These are phyloP conservation scores for Pseudogymnoascus sp. DNA, from an alignment of 2,329 filamentous ascomycete genomes.

Conservation along the genomic window DNA sequence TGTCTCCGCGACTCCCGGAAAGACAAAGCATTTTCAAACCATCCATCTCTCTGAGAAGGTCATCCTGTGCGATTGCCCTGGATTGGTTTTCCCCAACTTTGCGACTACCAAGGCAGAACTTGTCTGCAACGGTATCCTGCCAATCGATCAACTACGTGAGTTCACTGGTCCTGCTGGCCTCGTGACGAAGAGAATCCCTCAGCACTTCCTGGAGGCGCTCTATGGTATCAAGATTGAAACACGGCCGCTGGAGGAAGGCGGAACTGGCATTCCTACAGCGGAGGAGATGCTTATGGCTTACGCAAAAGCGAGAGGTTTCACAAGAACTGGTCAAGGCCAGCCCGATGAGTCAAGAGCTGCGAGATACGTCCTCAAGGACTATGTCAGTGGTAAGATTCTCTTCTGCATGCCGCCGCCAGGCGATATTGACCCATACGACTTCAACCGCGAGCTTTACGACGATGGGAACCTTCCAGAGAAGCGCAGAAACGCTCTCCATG, in stretches of 20 bases:
- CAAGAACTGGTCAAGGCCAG: conserved; percentile 80
- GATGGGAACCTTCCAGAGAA: conserved; percentile 74
- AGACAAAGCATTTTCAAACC: conserved; percentile 99
- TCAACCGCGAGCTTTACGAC: conserved; percentile 89
- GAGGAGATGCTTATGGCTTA: conserved; percentile 82
- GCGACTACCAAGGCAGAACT: conserved; percentile 94
- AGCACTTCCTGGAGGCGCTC: conserved; percentile 80
- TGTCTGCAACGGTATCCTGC: conserved; percentile 88
- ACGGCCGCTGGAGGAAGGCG: conserved; percentile 81
- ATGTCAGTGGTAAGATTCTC: conserved; percentile 90
- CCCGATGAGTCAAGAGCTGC: conserved; percentile 92
- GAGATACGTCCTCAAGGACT: conserved; percentile 88
- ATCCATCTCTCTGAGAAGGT: conserved; percentile 88
- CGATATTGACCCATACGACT: conserved; percentile 64
- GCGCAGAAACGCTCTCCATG: conserved; percentile 59
- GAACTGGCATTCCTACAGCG: conserved; percentile 77
- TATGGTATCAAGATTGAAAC: conserved; percentile 88
- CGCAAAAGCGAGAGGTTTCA: conserved; percentile 82
- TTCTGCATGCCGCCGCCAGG: conserved; percentile 82
- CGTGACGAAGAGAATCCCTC: conserved; percentile 78
- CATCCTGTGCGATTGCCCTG: conserved; percentile 93
- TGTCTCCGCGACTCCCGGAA: conserved; percentile 92
- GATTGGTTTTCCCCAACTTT: conserved; percentile 98
- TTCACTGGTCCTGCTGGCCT: conserved; percentile 81
- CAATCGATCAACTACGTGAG: conserved; percentile 93